These are phyloP conservation scores for Penicillium fuscoglaucum DNA, from an alignment of 2,329 filamentous ascomycete genomes.

Conservation along the genomic window DNA sequence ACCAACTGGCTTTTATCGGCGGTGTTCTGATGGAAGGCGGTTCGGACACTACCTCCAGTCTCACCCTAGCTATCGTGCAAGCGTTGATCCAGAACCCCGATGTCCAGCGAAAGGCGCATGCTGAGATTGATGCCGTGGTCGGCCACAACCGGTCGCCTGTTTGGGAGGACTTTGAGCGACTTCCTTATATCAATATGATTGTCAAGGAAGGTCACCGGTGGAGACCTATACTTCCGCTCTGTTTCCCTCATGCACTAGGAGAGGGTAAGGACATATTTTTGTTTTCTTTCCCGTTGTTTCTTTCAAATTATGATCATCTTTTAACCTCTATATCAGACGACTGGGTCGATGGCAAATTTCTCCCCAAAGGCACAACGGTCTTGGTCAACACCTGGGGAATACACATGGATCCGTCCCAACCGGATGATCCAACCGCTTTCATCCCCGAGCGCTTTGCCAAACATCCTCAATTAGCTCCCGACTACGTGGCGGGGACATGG, in stretches of 20 bases:
- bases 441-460: background rate
- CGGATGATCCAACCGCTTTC: background rate
- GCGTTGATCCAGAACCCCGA: conserved; percentile 1
- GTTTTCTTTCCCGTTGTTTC: background rate
- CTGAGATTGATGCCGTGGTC: conserved; percentile 5
- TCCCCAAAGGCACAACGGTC: background rate
- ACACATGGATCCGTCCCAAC: background rate
- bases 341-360: background rate
- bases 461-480: background rate
- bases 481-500: background rate
- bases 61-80: background rate
- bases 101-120: background rate
- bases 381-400: conserved; percentile 1
- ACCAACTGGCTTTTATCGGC: background rate
- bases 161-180: background rate
- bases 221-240: background rate
- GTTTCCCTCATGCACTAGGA: conserved; percentile 1
- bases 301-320: too few species aligned
- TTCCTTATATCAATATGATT: conserved; percentile 6
- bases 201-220: conserved; percentile 8
- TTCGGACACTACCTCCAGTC: background rate
- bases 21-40: conserved; percentile 6
- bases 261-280: background rate
- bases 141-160: background rate
- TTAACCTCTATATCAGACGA: background rate